Base-by-base conservation (phyloP, 352 stramenopile species). In the Globisporangium paddicum region DNA sequence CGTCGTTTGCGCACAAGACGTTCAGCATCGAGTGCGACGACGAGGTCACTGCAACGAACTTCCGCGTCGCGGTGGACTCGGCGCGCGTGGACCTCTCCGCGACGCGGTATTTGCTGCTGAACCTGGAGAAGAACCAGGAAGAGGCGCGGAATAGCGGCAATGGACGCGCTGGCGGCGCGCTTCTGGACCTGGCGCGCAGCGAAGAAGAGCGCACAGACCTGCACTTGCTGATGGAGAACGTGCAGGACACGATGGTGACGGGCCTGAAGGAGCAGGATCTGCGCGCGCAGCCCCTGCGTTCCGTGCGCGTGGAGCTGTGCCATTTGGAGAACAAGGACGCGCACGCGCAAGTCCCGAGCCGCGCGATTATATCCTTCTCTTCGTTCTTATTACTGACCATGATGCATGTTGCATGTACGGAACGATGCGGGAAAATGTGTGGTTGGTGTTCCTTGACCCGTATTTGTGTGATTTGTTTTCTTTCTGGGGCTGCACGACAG, bases 271-370 rank as follows among this genome's bases (percentile, higher is more conserved):
- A 72, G 26, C 73, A 90, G 7, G 85, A 94, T 48, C 63, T 94
- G 30, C 75, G 72, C 26, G 76, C 77, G 21, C 85, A 94, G 57
- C 85, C 85, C 13, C 70, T 94, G 41, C 82, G 85, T 18, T 89
- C 80, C 4, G 79, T 94, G 40, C 81, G 83, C 44, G 79, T 94
- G 37, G 85, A 94, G 68, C 64, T 94, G 21, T 94, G 85, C 56
- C 85, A 94, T 61, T 59, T 94, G 51, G 80, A 93, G 62, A 94
- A 94, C 76, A 90, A 91, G 58, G 85, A 94, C 60, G 85, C 85
- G n/a, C 78, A 86, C 34, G 81, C 82, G 18, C 89, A 87, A 60
- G 85, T 94, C 34, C 85, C 85, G 7, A 58, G 65, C 26, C 82
- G 85, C 42, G 58, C 82, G 16, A 72, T 91, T 40, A 75, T 75